Base-by-base conservation (phyloP, 2,329 filamentous ascomycete genomes). In the Epichloe coenophiala region DNA sequence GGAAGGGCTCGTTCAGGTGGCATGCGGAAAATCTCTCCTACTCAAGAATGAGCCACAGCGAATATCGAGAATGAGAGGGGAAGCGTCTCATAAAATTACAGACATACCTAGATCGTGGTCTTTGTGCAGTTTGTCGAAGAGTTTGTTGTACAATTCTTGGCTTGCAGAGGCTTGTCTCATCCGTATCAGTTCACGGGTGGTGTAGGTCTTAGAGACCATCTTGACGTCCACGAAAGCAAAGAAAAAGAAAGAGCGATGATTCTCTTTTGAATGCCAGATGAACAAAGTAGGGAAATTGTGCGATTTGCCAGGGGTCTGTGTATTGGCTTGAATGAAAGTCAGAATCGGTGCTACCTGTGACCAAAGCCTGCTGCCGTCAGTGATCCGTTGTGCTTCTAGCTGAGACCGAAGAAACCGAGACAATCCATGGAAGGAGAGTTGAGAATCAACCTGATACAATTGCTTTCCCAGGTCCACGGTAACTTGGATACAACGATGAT, bases 141-240 rank as follows among this genome's bases (percentile, higher is more conserved):
- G 55, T 39, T 57, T 56, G 17, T 62, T 50, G 46, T 59, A 59
- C 19, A 68, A 44, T 8, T 62, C 58, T 49, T 57, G 54, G n/a
- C 54, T 50, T 15, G 58, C 55, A 44, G 61, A 58, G n/a, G 40
- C 39, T 35, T 62, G 55, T 52, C 61, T 61, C 50, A 69, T 56
- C 44, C 58, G 58, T 43, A 76, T 60, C n/a, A 77, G 64, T 59
- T 77, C 71, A 37, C 62, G 59, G 47, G 69, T 60, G 8, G 65
- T 68, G 56, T 77, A 77, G 11, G 58, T 67, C 42, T 63, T 65
- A 12, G 65, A 63, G 49, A 63, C 61, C 74, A 77, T 76, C 49
- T 60, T 60, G 59, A 60, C 49, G 45, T 59, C 53, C 53, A 70
- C 57, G 54, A 66, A 68, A 54, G 65, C 68, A 55, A 72, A 71